Evolutionary conservation across 768 basidiomycete species (phyloP).

Genomic region (Postia placenta): DNA sequence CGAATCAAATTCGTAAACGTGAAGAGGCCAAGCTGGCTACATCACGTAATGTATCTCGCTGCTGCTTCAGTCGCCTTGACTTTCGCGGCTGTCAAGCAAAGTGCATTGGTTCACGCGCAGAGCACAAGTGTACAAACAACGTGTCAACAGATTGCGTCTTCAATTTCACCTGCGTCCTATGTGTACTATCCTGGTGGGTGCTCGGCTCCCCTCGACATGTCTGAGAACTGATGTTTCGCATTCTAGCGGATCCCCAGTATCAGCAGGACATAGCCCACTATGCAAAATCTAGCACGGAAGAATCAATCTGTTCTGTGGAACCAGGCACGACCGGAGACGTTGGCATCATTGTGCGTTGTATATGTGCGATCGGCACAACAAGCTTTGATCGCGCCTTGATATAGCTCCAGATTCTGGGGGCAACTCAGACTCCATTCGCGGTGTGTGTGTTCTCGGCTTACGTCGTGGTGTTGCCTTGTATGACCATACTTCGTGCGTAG

Average conservation of each 20-base stretch:
- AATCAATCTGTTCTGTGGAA: neutral
- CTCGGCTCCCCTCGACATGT: conserved; percentile 2
- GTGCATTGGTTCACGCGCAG: neutral
- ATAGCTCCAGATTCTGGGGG: conserved; percentile 43
- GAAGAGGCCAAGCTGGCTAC: too few species aligned
- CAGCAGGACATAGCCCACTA: neutral
- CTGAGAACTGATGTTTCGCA: conserved; percentile 10
- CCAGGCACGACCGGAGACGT: conserved; percentile 3
- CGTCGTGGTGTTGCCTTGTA: neutral
- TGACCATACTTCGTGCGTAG: conserved; percentile 11
- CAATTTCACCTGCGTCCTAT: neutral
- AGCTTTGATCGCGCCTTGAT: neutral
- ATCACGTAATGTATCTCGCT: too few species aligned
- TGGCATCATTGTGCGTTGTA: neutral
- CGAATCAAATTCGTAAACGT: too few species aligned
- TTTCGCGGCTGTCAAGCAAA: neutral
- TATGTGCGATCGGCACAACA: neutral
- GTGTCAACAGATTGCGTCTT: neutral
- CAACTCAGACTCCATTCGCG: conserved; percentile 44
- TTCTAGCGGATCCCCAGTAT: conserved; percentile 1
- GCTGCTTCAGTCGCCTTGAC: neutral
- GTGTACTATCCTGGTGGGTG: neutral
- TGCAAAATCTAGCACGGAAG: neutral
- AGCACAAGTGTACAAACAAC: conserved; percentile 7
- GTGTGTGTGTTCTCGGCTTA: conserved; percentile 27